Conservation (phyloP, 768 basidiomycete species). For the Gloeostereum incarnatum region DNA sequence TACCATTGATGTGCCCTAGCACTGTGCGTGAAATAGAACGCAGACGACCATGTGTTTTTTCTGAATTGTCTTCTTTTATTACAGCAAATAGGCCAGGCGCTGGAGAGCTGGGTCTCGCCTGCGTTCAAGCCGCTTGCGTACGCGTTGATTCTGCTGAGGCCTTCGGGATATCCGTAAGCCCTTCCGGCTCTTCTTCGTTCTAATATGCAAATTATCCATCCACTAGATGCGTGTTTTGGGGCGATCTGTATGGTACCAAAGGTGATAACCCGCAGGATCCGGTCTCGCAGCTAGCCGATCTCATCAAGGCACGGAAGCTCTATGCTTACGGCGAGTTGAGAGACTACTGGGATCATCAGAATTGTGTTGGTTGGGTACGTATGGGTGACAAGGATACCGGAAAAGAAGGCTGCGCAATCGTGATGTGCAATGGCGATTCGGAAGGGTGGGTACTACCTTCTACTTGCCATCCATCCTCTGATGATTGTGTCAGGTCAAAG, state of each 20-base stretch:
- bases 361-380: slow-evolving; percentile 49
- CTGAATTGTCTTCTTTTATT: too few species aligned
- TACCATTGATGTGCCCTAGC: too few species aligned
- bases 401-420: slow-evolving; percentile 35
- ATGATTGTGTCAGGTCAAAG: slow-evolving; percentile 13
- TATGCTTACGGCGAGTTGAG: slow-evolving; percentile 37
- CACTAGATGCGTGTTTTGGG: slow-evolving; percentile 53
- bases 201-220: not conserved
- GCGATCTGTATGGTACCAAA: slow-evolving; percentile 42
- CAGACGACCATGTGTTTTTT: too few species aligned
- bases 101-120: slow-evolving; percentile 48
- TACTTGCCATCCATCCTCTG: not conserved
- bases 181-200: not conserved
- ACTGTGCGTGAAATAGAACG: too few species aligned
- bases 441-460: slow-evolving; percentile 11
- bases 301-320: slow-evolving; percentile 25
- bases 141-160: slow-evolving; percentile 42
- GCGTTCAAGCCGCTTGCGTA: slow-evolving; percentile 54
- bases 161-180: slow-evolving; percentile 45
- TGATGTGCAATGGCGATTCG: slow-evolving; percentile 32
- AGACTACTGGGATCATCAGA: slow-evolving; percentile 36
- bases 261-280: slow-evolving; percentile 25
- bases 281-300: slow-evolving; percentile 16
- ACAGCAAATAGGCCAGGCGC: slow-evolving; percentile 48
- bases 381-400: slow-evolving; percentile 25